phyloP scores from a whole-genome alignment of 768 basidiomycete species.

The Aureoboletus auriporus region DNA sequence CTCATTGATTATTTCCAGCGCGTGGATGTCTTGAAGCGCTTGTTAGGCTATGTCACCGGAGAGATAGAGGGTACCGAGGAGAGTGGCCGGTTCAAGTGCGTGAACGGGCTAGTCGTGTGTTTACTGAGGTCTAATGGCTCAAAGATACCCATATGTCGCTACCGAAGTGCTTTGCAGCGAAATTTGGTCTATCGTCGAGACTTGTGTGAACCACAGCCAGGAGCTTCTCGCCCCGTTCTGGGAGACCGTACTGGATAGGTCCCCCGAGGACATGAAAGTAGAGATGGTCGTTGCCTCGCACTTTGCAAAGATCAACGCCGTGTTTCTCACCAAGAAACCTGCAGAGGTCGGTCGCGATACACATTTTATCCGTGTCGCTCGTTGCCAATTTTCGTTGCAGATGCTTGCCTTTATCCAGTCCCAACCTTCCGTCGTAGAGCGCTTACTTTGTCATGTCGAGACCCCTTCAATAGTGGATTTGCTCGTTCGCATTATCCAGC shows the following conservation, averaged over 20 bases:
- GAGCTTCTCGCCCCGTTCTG: conserved; percentile 85
- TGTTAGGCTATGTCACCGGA: conserved; percentile 83
- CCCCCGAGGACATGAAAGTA: conserved; percentile 83
- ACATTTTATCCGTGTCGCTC: conserved; percentile 13
- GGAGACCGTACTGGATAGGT: conserved; percentile 80
- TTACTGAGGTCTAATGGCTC: conserved; percentile 5
- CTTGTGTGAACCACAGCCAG: conserved; percentile 67
- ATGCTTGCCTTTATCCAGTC: conserved; percentile 90
- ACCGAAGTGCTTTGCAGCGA: conserved; percentile 96
- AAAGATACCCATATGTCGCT: conserved; percentile 86
- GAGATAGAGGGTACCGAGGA: conserved; percentile 82
- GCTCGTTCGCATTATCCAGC: conserved; percentile 82
- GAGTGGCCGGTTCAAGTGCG: conserved; percentile 78
- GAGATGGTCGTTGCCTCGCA: conserved; percentile 85
- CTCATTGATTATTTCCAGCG: conserved; percentile 86
- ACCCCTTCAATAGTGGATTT: conserved; percentile 90
- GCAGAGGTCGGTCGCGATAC: conserved; percentile 60
- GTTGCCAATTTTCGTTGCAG: conserved; percentile 39
- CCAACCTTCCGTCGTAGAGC: conserved; percentile 76
- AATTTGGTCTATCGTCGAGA: conserved; percentile 92
- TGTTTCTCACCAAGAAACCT: conserved; percentile 85
- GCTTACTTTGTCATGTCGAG: conserved; percentile 81
- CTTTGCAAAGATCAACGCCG: conserved; percentile 91
- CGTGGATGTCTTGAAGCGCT: conserved; percentile 72
- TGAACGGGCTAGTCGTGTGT: conserved; percentile 9